Evolutionary conservation across 2,329 filamentous ascomycete species (phyloP).

Genomic region (Aspergillus sp.): DNA sequence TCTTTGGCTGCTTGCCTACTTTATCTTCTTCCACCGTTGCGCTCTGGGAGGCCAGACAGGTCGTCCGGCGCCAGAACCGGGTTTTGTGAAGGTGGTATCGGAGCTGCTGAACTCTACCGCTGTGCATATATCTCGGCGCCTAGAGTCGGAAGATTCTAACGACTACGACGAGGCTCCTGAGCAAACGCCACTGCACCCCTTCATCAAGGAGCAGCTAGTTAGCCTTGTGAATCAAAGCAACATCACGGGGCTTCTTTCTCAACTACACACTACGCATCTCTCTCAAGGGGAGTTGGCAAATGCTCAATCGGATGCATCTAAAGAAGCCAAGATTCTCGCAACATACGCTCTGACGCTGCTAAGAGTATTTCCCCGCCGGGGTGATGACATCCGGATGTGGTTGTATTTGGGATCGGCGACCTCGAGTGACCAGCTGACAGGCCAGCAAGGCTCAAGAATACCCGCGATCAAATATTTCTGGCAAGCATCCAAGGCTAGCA

Average conservation of each 20-base stretch:
- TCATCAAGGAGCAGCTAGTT: conserved; percentile 66
- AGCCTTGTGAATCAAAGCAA: conserved; percentile 75
- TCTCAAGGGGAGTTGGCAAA: conserved; percentile 26
- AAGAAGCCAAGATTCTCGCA: conserved; percentile 73
- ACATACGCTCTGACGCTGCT: conserved; percentile 85
- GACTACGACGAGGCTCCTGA: conserved; percentile 31
- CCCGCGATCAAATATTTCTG: conserved; percentile 85
- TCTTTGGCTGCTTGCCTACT: conserved; percentile 60
- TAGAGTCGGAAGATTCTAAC: conserved; percentile 46
- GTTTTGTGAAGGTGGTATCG: conserved; percentile 60
- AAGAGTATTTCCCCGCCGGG: conserved; percentile 76
- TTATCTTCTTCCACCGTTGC: conserved; percentile 60
- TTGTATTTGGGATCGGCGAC: conserved; percentile 74
- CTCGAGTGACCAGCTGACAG: conserved; percentile 37
- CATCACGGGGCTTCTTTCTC: conserved; percentile 64
- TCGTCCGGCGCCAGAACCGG: conserved; percentile 51
- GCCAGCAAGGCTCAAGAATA: conserved; percentile 41
- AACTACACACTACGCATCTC: conserved; percentile 34
- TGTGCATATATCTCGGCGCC: conserved; percentile 53
- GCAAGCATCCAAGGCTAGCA: conserved; percentile 63
- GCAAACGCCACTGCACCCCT: conserved; percentile 46
- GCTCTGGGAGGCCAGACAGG: conserved; percentile 42
- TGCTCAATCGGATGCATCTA: conserved; percentile 42
- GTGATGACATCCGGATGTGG: conserved; percentile 93
- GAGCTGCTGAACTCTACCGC: conserved; percentile 59